Conservation (phyloP, 2,329 filamentous ascomycete genomes). For the Alternaria sp. region DNA sequence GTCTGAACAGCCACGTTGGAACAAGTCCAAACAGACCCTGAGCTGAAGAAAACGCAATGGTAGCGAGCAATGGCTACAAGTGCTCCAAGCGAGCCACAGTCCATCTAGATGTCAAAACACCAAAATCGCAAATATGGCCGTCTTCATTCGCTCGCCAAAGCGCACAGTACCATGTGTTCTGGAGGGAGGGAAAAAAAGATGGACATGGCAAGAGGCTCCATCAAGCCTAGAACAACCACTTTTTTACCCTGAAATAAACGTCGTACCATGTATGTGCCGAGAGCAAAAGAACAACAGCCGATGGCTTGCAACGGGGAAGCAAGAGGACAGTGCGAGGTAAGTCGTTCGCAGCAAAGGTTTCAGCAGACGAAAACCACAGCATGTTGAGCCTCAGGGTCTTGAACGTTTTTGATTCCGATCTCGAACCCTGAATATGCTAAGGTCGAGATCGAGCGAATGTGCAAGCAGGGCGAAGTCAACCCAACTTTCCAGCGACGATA, state of each 20-base stretch:
- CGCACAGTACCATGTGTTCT: conserved; percentile 9
- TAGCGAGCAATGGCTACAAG: not conserved
- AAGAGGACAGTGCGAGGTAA: conserved; percentile 8
- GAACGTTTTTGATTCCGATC: conserved; percentile 3
- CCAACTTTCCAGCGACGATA: not conserved
- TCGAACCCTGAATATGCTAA: not conserved
- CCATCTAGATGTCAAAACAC: not conserved
- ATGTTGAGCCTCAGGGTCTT: not conserved
- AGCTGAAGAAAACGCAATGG: not conserved
- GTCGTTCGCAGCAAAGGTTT: conserved; percentile 5
- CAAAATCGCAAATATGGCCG: not conserved
- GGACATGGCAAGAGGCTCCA: not conserved
- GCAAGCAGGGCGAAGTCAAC: not conserved
- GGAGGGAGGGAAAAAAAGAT: not conserved
- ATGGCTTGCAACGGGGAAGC: conserved; percentile 2
- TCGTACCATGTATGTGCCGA: not conserved
- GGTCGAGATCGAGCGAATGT: not conserved
- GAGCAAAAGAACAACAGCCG: not conserved
- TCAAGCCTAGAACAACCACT: not conserved
- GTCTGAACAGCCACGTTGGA: not conserved
- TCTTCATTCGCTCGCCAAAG: not conserved
- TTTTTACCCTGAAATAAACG: conserved; percentile 4
- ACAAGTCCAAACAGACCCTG: not conserved
- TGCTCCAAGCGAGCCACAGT: conserved; percentile 1
- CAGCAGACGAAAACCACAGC: not conserved